Base-by-base conservation (phyloP, 2,329 filamentous ascomycete genomes). In the Aspergillus eucalypticola region DNA sequence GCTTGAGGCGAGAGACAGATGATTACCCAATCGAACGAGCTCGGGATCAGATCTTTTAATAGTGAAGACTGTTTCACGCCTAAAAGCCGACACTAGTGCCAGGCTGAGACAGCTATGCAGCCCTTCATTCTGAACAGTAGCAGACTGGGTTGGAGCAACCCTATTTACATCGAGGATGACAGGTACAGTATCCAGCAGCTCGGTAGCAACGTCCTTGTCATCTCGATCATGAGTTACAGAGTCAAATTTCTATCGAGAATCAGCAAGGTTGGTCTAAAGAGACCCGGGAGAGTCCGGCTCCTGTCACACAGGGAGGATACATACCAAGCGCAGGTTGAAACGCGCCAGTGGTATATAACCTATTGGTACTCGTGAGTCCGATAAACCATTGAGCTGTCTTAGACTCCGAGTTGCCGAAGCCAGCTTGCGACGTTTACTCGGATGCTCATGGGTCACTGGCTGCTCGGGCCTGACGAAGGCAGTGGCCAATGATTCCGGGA, bases 321-420 rank as follows among this genome's bases (percentile, higher is more conserved):
- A 65, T 66, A 77, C 75, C 60, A 77, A 59, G 54, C 66, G 65
- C 58, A 77, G 53, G 53, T 60, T 48, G 50, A 73, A 62, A 15
- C 71, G 69, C 55, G 65, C 67, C 29, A 78, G 61, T 41, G 73
- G 69, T 52, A 78, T 71, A 59, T 76, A 74, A 0, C 71, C 71
- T 29, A 59, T n/a, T 48, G 71, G 71, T 6, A 64, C 59, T 49
- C 65, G 54, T 35, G 56, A 58, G 3, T 50, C 25, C 5, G 67
- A 66, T 6, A 67, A 15, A 1, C 67, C 66, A 48, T 64, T 58
- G 13, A 61, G 21, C 2, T 66, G 23, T 8, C 59, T 48, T 15
- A 74, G 60, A 17, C 64, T 71, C 13, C 59, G 62, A 25, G 57
- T 17, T 8, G 52, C 62, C 29, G 62, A 58, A 46, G 60, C 19